These are phyloP conservation scores for Metschnikowia similis DNA, from an alignment of 805 yeast species.

Conservation along the genomic window DNA sequence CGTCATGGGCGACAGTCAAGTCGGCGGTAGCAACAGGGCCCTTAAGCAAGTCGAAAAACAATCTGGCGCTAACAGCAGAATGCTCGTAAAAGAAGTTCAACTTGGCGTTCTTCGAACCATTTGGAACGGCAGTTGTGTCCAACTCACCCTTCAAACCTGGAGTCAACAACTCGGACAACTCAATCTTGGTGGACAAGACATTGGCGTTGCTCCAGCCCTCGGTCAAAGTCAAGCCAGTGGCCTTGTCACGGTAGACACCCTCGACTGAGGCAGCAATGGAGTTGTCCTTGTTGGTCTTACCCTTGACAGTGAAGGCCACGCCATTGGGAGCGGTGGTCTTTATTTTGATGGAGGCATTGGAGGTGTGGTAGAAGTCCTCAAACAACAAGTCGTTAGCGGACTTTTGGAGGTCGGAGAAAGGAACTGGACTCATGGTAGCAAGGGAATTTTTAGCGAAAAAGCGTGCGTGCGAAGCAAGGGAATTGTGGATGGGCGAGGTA, in stretches of 20 bases:
- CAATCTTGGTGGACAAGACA: slow-evolving; percentile 86
- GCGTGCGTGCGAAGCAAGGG: slow-evolving; percentile 8
- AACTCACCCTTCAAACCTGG: slow-evolving; percentile 94
- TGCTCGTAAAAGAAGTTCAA: slow-evolving; percentile 87
- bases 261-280: slow-evolving; percentile 85
- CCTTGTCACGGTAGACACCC: slow-evolving; percentile 88
- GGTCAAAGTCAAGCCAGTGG: slow-evolving; percentile 86
- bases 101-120: slow-evolving; percentile 80
- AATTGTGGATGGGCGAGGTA: slow-evolving; percentile 10
- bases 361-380: slow-evolving; percentile 89
- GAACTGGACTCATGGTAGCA: slow-evolving; percentile 59
- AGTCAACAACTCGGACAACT: slow-evolving; percentile 84
- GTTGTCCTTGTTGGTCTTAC: slow-evolving; percentile 77
- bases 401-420: slow-evolving; percentile 91
- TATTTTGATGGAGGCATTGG: slow-evolving; percentile 84
- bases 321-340: slow-evolving; percentile 95
- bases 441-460: background rate
- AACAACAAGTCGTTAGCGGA: slow-evolving; percentile 84
- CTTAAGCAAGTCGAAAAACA: slow-evolving; percentile 89
- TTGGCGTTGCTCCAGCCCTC: slow-evolving; percentile 98
- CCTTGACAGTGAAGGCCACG: slow-evolving; percentile 90
- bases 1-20: slow-evolving; percentile 91
- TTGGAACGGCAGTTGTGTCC: slow-evolving; percentile 82
- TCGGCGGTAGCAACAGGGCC: slow-evolving; percentile 96
- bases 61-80: slow-evolving; percentile 90